These are phyloP conservation scores for Actinidia polygama DNA, from an alignment of 179 eudicot genomes.

Conservation along the genomic window DNA sequence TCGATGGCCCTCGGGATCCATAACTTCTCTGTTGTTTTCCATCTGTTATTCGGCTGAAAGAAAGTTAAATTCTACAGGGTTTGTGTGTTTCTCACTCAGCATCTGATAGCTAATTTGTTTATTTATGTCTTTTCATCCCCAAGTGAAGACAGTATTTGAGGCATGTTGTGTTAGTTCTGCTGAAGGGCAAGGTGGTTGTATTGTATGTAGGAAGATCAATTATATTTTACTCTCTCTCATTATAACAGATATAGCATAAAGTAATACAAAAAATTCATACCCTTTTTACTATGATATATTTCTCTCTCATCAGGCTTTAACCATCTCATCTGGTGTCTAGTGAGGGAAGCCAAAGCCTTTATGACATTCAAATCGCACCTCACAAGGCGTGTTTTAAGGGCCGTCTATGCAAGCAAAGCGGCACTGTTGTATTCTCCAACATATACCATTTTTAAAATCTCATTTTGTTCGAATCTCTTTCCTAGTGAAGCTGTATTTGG, in stretches of 20 bases:
- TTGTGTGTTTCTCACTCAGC: not conserved
- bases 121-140: not conserved
- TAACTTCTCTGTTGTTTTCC: not conserved
- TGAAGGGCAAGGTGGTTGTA: not conserved
- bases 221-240: not conserved
- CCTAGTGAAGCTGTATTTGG: no score
- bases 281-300: not conserved
- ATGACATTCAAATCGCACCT: no score
- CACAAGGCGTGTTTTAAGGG: no score
- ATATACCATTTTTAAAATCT: no score
- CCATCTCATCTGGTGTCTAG: no score
- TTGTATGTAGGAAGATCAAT: not conserved
- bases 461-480: not conserved
- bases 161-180: not conserved
- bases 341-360: no score
- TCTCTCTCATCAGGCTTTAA: no score
- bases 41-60: conserved; percentile 12
- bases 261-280: not conserved
- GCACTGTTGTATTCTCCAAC: no score
- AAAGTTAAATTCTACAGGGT: not conserved
- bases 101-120: not conserved
- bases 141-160: not conserved
- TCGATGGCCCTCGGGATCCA: conserved; percentile 73
- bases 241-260: not conserved
- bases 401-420: no score